Evolutionary conservation across 495 filamentous ascomycete genomes (phyloP).

Genomic region (Tetracladium setigerum): DNA sequence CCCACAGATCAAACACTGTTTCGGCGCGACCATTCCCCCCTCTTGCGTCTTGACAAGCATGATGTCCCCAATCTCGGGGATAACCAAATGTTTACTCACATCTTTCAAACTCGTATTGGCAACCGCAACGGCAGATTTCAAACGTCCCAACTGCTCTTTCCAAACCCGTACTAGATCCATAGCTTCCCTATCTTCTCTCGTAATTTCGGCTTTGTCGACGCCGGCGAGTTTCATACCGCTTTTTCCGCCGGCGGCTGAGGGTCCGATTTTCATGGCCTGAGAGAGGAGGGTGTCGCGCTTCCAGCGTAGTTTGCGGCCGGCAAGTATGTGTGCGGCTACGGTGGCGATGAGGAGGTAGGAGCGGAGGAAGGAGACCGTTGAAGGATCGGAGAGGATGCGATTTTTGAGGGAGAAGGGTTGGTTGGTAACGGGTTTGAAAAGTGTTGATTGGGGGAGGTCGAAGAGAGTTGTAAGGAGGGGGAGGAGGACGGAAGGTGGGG

Average conservation of each 20-base stretch:
- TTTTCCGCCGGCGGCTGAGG: constrained; percentile 53
- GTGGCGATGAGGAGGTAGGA: constrained; percentile 49
- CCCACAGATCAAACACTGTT: constrained; percentile 82
- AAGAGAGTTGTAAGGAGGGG: constrained; percentile 64
- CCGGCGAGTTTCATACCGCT: constrained; percentile 86
- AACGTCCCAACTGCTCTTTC: constrained; percentile 56
- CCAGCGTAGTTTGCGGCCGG: constrained; percentile 81
- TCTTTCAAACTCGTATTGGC: constrained; percentile 32
- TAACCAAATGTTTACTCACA: constrained; percentile 28
- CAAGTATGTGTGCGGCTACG: constrained; percentile 72
- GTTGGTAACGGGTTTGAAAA: constrained; percentile 48
- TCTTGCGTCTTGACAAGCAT: constrained; percentile 54
- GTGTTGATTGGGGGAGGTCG: constrained; percentile 39
- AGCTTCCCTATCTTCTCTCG: constrained; percentile 81
- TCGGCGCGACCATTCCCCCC: constrained; percentile 59
- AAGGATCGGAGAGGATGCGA: constrained; percentile 45
- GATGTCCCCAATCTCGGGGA: constrained; percentile 63
- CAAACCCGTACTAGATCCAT: constrained; percentile 69
- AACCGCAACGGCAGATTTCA: constrained; percentile 50
- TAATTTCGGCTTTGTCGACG: constrained; percentile 68
- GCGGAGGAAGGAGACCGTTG: constrained; percentile 45
- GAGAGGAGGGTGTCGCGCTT: constrained; percentile 78
- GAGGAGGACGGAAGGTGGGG: constrained; percentile 77
- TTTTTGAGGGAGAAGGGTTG: constrained; percentile 46
- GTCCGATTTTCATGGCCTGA: constrained; percentile 81